Conservation (phyloP, 208 protist genomes). For the Acanthamoeba lugdunensis region DNA sequence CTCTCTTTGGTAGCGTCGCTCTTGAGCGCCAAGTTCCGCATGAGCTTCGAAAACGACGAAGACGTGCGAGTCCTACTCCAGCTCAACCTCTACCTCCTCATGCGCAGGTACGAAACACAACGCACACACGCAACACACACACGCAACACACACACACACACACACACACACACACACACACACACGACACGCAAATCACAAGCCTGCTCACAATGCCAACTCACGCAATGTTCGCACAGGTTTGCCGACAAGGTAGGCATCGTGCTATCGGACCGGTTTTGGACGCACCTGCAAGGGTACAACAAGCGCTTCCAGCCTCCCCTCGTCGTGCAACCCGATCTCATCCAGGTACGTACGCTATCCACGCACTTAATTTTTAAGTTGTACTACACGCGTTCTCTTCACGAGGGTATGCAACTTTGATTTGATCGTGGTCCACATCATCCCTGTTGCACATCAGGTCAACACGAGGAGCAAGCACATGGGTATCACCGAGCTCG, state of each 20-base stretch:
- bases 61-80: background rate
- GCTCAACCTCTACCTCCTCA: conserved; percentile 15
- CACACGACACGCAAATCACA: background rate
- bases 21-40: conserved; percentile 35
- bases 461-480: conserved; percentile 53
- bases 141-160: background rate
- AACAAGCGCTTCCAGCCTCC: conserved; percentile 39
- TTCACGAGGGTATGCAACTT: too few relatives aligned
- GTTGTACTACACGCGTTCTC: too few relatives aligned
- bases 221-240: background rate
- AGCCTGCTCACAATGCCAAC: background rate
- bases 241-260: conserved; percentile 63
- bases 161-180: background rate
- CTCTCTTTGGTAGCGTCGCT: conserved; percentile 49
- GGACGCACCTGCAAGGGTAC: background rate
- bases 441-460: background rate
- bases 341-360: background rate
- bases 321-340: conserved; percentile 57
- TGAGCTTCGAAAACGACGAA: conserved; percentile 14
- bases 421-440: too few relatives aligned
- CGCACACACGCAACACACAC: background rate
- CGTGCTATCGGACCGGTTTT: conserved; percentile 9
- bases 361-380: too few relatives aligned
- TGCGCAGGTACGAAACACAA: background rate
- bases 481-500: conserved; percentile 66